Evolutionary conservation across 176 grass and related monocot species (phyloP), one percentile per base, ranked within the genome.

Genomic region (Aegilops umbellulata): DNA sequence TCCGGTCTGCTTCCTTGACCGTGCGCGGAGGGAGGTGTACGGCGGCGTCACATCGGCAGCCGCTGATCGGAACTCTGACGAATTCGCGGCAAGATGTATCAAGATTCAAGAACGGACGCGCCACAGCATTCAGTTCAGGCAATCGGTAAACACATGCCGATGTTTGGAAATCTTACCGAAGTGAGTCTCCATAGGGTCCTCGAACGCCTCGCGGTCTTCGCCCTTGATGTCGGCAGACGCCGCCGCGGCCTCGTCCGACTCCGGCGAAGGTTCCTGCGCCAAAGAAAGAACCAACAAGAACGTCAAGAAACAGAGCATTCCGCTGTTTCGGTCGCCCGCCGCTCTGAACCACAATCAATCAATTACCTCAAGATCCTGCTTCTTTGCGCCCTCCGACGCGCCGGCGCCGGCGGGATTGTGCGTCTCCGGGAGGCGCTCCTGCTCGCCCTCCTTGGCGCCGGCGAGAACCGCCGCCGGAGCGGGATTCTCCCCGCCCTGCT

Each of bases 281-380:
- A 10, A 47, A 9, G 65, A 86, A 62, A 15, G 46, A 85, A 80
- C 84, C 19, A 75, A 66, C 57, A 85, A 64, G 27, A 1, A 62
- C 47, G 15, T 78, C 39, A 86, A 78, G 53, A 82, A 72, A 42
- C 24, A 47, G 65, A 6, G 73, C 31, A 32, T 55, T 78, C 69
- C 55, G 4, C 7, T 14, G 3, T 63, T 64, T 30, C 30, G 3
- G 8, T 29, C 24, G 9, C 29, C 27, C 23, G 6, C 31, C 13
- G 8, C 14, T 19, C 19, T 22, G 41, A 55, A 76, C 22, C 3
- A 9, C 8, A 17, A 31, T 10, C 49, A 38, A 38, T 11, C 15
- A 0, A 23, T 35, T 3, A 78, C 65, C 66, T 75, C 46, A 70
- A 3, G 5, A 27, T 68, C 35, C 7, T 66, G 14, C 10, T 69